Base-by-base conservation (phyloP, 2,329 filamentous ascomycete species). In the Neospermospora avenae region DNA sequence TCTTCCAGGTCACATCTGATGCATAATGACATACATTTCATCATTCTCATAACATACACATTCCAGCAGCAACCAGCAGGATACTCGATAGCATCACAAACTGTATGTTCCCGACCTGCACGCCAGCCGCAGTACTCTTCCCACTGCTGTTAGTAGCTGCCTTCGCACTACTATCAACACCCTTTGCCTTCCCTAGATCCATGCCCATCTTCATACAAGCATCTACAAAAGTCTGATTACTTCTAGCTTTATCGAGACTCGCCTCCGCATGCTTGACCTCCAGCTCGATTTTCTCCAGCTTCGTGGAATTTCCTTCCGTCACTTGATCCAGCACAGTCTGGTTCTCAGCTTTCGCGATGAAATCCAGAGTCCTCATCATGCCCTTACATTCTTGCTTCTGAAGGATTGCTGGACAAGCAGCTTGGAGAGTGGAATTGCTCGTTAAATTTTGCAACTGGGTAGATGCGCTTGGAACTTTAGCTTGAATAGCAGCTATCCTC, bases 361-460 rank as follows among this genome's bases (percentile, higher is more conserved):
- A 61, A 22, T 61, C 53, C 52, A 49, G 37, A n/a, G 61, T 28
- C 22, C 22, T 24, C 13, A 37, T 53, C 59, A 63, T 58, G 18
- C 31, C n/a, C 13, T 58, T 44, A 53, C 62, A 63, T 20, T 61
- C 45, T 11, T 61, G 52, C 22, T 63, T 57, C 48, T 63, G 62
- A 25, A 53, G n/a, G 7, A 63, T 54, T 13, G 45, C 59, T 7
- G 62, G 57, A 37, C 65, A 67, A 25, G 53, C 63, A 13, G 65
- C 59, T 52, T 65, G 63, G 22, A 66, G 37, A 3, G 65, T 66
- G 24, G 65, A 54, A 42, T 66, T 66, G 34, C 52, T 54, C 18
- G 42, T 59, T 2, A 66, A 48, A 2, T n/a, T 22, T 20, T 60
- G 16, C 2, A 66, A 55, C 22, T 58, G 63, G 22, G 34, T 28